A percentile compares a stretch with the other conserved stretches of the same genome.
phyloP scores from a whole-genome alignment of 768 basidiomycete genomes.

The Agaricus blazei region DNA sequence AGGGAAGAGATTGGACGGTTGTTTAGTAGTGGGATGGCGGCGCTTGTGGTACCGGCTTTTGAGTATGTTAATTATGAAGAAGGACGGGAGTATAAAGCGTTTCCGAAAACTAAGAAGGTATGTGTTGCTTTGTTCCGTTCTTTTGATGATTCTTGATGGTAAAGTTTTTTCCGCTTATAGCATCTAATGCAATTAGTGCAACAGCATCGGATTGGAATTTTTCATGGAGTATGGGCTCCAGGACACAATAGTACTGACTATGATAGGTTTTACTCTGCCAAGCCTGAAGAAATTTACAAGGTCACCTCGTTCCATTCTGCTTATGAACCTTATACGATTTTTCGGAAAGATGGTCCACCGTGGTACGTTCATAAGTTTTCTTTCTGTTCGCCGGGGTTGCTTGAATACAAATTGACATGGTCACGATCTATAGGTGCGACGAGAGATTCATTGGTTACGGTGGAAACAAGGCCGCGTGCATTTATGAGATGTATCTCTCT shows the following conservation, averaged over 20 bases:
- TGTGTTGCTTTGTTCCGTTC: conserved; percentile 17
- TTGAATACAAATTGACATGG: background rate
- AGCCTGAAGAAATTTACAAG: conserved; percentile 66
- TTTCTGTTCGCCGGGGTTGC: background rate
- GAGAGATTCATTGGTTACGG: conserved; percentile 90
- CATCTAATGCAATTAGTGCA: conserved; percentile 55
- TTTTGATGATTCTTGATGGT: background rate
- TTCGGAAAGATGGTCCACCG: conserved; percentile 69
- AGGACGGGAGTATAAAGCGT: conserved; percentile 50
- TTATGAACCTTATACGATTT: conserved; percentile 87
- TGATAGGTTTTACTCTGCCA: conserved; percentile 53
- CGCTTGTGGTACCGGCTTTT: conserved; percentile 82
- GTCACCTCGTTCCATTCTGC: conserved; percentile 75
- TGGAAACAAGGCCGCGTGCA: conserved; percentile 88
- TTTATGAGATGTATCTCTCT: conserved; percentile 87
- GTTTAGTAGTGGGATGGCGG: conserved; percentile 42
- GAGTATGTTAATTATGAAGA: conserved; percentile 68
- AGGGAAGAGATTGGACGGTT: background rate
- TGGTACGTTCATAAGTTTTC: conserved; percentile 41
- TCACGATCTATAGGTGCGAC: conserved; percentile 60
- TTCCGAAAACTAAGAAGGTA: conserved; percentile 70
- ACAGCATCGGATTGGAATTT: conserved; percentile 58
- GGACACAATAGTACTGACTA: conserved; percentile 86
- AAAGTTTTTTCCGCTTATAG: conserved; percentile 22
- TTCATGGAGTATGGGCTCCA: conserved; percentile 71